Conservation (phyloP, 805 yeast species). For the Komagataella phaffii region DNA sequence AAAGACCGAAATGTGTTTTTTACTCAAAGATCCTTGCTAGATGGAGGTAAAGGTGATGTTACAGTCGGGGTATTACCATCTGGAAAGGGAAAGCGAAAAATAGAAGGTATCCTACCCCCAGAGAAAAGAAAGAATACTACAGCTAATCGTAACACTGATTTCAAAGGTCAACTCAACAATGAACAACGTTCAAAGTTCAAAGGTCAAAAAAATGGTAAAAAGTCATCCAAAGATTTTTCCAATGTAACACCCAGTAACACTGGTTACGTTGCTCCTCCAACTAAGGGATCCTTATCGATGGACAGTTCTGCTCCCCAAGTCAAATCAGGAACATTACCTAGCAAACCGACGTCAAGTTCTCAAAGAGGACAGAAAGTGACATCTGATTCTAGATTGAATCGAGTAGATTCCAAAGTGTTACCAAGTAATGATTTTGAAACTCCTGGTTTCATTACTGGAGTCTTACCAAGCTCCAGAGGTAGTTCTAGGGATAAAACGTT, state of each 20-base stretch:
- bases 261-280: not conserved
- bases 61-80: not conserved
- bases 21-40: not conserved
- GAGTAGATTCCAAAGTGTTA: not conserved
- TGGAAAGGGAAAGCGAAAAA: not conserved
- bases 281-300: not conserved
- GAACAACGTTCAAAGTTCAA: not conserved
- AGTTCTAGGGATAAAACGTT: not conserved
- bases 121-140: not conserved
- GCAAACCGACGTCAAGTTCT: not conserved
- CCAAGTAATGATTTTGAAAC: not conserved
- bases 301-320: not conserved
- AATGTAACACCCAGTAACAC: not conserved
- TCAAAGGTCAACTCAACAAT: not conserved
- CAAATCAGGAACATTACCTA: not conserved
- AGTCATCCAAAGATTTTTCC: not conserved
- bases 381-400: not conserved
- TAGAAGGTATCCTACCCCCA: not conserved
- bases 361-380: not conserved
- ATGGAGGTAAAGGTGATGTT: not conserved
- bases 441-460: not conserved
- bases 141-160: not conserved
- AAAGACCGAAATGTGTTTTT: slow-evolving; percentile 5
- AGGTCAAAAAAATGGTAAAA: not conserved
- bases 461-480: not conserved